Evolutionary conservation across 345 rosid species (phyloP).

Genomic region (Salix purpurea): DNA sequence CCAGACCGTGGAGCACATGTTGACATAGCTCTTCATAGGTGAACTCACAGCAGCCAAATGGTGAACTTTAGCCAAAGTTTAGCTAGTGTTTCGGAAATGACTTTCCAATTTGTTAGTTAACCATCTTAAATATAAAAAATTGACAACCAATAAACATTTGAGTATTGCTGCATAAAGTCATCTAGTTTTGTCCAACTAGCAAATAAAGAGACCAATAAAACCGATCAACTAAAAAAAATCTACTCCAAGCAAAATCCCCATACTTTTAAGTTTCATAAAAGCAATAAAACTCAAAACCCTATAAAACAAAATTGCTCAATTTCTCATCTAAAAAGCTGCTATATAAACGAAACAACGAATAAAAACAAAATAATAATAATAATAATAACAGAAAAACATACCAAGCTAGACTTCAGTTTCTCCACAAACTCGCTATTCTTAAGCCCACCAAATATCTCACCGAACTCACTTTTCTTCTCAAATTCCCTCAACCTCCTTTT

Average conservation of each 20-base stretch:
- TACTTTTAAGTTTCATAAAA: not conserved
- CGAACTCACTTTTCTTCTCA: slow-evolving; percentile 61
- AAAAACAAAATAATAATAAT: not conserved
- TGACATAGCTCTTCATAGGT: not conserved
- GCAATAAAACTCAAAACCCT: not conserved
- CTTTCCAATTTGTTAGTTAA: not conserved
- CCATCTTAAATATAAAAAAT: not conserved
- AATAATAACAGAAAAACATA: slow-evolving; percentile 22
- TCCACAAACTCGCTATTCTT: slow-evolving; percentile 71
- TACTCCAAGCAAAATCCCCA: not conserved
- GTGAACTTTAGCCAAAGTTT: not conserved
- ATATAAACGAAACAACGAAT: not conserved
- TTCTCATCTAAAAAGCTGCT: not conserved
- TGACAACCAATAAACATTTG: not conserved
- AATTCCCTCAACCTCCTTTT: slow-evolving; percentile 69
- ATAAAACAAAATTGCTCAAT: not conserved
- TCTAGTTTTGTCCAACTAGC: not conserved
- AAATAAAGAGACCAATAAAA: not conserved
- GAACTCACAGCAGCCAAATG: not conserved
- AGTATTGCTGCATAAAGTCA: not conserved
- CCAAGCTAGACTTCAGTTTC: slow-evolving; percentile 87
- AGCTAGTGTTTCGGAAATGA: not conserved
- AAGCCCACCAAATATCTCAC: slow-evolving; percentile 63
- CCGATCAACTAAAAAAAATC: not conserved
- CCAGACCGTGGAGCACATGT: not conserved